Base-by-base conservation (phyloP, 192 early-diverging fungal genomes). In the Gaertneriomyces semiglobifer region DNA sequence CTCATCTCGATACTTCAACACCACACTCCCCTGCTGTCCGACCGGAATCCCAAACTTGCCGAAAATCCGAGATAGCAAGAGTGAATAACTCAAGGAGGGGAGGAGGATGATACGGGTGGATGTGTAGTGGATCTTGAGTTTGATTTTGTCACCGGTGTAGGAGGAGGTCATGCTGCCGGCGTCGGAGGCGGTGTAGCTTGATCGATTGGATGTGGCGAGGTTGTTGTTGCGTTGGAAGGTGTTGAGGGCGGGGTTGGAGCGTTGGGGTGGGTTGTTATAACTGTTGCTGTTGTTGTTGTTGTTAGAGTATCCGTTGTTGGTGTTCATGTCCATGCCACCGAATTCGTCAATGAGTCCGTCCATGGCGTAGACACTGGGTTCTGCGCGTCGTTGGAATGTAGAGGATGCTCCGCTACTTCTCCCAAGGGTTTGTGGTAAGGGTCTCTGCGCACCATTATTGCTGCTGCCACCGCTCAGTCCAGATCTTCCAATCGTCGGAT, bases 1-100 rank as follows among this genome's bases (percentile, higher is more conserved):
- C 68, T 93, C 92, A 60, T 96, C 94, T 72, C 84, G 85, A 72
- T 94, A 96, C 66, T 88, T 84, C 38, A 96, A 71, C 33, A 80
- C 77, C 55, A 93, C 63, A 1, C 69, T 66, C 48, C 58, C 68
- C 42, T 51, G 41, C 4, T 48, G 11, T 10, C n/a, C 14, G 0
- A 4, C 38, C 16, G n/a, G 55, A 9, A 56, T 64, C 10, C 75
- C 65, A 66, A 91, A 89, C 65, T 92, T 92, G 42, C 81, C 81
- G 38, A 84, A 75, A 5, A 91, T 76, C 8, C 78, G 56, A 41
- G 66, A 55, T 0, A 75, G 38, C 33, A 92, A 69, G 16, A 88
- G 86, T 8, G 75, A 60, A 51, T 83, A 82, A 4, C 69, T 65
- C 18, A 88, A 77, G 18, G 70, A 42, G 1, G 87, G 76, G 1